A percentile compares a stretch with the other conserved stretches of the same genome.
phyloP scores from a whole-genome alignment of 805 yeast genomes.

The Starmerella apis region DNA sequence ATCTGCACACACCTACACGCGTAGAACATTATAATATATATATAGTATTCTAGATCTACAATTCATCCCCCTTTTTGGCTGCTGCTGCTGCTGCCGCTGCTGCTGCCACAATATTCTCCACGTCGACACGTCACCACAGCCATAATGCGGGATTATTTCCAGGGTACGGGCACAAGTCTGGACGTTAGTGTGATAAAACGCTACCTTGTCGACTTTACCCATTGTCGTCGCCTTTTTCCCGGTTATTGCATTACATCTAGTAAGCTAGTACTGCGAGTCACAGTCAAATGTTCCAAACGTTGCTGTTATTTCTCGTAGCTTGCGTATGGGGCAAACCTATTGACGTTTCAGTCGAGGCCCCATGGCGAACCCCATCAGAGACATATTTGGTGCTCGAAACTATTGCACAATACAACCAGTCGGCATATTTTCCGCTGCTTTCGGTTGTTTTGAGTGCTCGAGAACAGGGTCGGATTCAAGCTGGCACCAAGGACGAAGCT shows the following conservation, averaged over 20 bases:
- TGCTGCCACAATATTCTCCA: neutral
- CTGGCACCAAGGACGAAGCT: slow-evolving; percentile 19
- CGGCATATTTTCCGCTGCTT: slow-evolving; percentile 31
- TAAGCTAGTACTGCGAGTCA: neutral
- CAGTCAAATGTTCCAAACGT: neutral
- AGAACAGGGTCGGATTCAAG: slow-evolving; percentile 18
- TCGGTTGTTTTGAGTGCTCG: slow-evolving; percentile 22
- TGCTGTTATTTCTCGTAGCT: neutral
- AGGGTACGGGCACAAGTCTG: neutral
- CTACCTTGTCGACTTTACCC: neutral
- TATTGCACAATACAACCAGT: slow-evolving; percentile 27
- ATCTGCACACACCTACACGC: too few species aligned
- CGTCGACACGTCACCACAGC: neutral
- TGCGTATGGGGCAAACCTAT: slow-evolving; percentile 14
- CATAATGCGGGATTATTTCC: neutral
- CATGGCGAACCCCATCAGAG: slow-evolving; percentile 12
- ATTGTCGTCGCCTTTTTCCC: neutral
- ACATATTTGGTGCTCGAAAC: slow-evolving; percentile 26
- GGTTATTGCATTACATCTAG: neutral
- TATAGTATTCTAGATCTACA: too few species aligned
- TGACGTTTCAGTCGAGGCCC: slow-evolving; percentile 15
- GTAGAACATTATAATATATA: too few species aligned
- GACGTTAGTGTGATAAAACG: neutral
- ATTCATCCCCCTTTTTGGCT: too few species aligned
- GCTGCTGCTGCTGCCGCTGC: neutral